These are phyloP conservation scores for Boletus eberwhitei DNA, from an alignment of 768 basidiomycete species.

Conservation along the genomic window DNA sequence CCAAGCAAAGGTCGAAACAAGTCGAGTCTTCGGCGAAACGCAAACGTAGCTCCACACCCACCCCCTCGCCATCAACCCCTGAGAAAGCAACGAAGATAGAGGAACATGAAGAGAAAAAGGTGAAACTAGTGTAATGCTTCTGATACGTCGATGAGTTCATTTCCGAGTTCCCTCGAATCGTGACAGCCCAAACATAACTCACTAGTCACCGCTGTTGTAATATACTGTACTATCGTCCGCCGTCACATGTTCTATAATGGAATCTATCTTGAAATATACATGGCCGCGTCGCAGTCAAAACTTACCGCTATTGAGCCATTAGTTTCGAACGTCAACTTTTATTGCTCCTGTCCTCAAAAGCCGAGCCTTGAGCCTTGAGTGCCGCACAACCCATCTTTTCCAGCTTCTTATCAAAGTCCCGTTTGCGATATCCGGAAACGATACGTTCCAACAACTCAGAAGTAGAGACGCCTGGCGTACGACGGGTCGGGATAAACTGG, in stretches of 20 bases:
- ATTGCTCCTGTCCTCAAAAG: conserved; percentile 18
- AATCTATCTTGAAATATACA: neutral
- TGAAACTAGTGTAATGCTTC: conserved; percentile 11
- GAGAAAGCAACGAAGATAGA: conserved; percentile 5
- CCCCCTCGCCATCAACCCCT: neutral
- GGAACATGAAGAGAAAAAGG: conserved; percentile 19
- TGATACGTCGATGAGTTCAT: neutral
- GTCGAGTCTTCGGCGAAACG: conserved; percentile 22
- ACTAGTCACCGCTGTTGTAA: conserved; percentile 5
- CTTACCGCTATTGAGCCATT: neutral
- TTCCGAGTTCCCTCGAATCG: neutral
- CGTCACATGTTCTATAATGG: neutral
- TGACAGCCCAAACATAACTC: neutral
- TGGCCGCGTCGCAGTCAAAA: neutral
- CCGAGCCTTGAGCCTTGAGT: conserved; percentile 55
- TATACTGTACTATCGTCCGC: conserved; percentile 6
- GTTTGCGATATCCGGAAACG: conserved; percentile 78
- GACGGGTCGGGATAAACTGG: conserved; percentile 91
- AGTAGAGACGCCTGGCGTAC: conserved; percentile 93
- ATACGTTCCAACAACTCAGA: conserved; percentile 91
- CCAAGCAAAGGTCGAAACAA: conserved; percentile 47
- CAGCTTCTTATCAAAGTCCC: conserved; percentile 86
- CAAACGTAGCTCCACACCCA: conserved; percentile 24
- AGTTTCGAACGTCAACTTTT: neutral
- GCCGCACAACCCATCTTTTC: conserved; percentile 81